phyloP scores from a whole-genome alignment of 176 grass and related monocot genomes.

The Dendrocalamus sinicus region DNA sequence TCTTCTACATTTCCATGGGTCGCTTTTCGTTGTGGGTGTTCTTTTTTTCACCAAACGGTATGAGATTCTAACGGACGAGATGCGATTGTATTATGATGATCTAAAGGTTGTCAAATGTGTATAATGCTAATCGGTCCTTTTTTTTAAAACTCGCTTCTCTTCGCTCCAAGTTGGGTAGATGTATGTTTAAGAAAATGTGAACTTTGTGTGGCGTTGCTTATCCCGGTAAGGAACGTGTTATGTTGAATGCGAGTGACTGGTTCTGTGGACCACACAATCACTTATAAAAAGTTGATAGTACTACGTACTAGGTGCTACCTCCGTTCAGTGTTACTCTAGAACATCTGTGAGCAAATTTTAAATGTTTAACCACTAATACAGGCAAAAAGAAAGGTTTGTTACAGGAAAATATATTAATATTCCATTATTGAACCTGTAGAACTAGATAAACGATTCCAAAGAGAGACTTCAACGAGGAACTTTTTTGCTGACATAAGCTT shows the following conservation, averaged over 20 bases:
- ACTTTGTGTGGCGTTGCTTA: conserved; percentile 20
- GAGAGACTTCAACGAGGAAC: not conserved
- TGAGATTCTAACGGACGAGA: too few species aligned
- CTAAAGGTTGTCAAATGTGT: too few species aligned
- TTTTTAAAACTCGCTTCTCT: too few species aligned
- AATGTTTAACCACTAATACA: not conserved
- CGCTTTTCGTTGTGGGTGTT: too few species aligned
- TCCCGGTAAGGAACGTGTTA: not conserved
- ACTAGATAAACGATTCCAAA: not conserved
- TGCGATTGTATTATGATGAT: too few species aligned
- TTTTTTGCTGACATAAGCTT: not conserved
- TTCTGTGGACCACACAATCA: not conserved
- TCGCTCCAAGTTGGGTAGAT: not conserved
- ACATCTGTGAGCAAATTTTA: not conserved
- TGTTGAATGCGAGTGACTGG: too few species aligned
- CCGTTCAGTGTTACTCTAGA: not conserved
- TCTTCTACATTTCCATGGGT: too few species aligned
- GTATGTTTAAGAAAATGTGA: conserved; percentile 26
- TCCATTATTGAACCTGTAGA: too few species aligned
- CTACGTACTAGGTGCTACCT: not conserved
- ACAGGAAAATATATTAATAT: too few species aligned
- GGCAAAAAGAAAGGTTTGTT: not conserved
- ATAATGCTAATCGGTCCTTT: too few species aligned
- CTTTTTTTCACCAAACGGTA: too few species aligned
- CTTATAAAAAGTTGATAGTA: not conserved